Percentiles rank a stretch among this genome's conserved stretches.
Conservation (phyloP, 306 rosid species). For the Dicorynia guianensis region DNA sequence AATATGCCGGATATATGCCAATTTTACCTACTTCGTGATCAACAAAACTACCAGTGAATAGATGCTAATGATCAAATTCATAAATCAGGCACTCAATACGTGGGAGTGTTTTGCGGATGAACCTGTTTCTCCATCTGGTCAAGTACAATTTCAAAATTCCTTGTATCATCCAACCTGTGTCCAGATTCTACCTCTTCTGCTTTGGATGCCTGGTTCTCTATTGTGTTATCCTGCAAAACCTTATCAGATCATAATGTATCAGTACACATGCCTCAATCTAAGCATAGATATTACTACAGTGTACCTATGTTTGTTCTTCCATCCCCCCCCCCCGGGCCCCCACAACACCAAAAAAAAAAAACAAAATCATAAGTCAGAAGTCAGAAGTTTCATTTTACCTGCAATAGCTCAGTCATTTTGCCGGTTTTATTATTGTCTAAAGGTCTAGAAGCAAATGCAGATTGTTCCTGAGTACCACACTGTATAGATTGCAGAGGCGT, state of each 20-base stretch:
- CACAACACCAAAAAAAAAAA: not conserved
- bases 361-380: too few relatives aligned
- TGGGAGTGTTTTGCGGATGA: constrained; percentile 35
- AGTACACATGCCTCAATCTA: constrained; percentile 27
- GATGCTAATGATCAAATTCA: constrained; percentile 8
- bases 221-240: constrained; percentile 69
- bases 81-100: constrained; percentile 24
- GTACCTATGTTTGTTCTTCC: constrained; percentile 11
- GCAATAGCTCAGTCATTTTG: constrained; percentile 73
- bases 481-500: constrained; percentile 71
- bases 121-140: constrained; percentile 7
- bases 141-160: constrained; percentile 42
- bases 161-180: constrained; percentile 45
- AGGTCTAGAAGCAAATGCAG: constrained; percentile 46
- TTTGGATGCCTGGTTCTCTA: constrained; percentile 51
- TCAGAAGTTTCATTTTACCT: constrained; percentile 61
- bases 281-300: constrained; percentile 7
- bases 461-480: constrained; percentile 42
- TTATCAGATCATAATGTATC: constrained; percentile 39
- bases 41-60: constrained; percentile 16
- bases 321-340: not conserved
- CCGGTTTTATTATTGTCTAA: constrained; percentile 53
- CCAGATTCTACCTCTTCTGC: constrained; percentile 49
- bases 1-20: constrained; percentile 24
- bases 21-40: constrained; percentile 24